Base-by-base conservation (phyloP, 257 asterid genomes). In the Fraxinus quadrangulata region DNA sequence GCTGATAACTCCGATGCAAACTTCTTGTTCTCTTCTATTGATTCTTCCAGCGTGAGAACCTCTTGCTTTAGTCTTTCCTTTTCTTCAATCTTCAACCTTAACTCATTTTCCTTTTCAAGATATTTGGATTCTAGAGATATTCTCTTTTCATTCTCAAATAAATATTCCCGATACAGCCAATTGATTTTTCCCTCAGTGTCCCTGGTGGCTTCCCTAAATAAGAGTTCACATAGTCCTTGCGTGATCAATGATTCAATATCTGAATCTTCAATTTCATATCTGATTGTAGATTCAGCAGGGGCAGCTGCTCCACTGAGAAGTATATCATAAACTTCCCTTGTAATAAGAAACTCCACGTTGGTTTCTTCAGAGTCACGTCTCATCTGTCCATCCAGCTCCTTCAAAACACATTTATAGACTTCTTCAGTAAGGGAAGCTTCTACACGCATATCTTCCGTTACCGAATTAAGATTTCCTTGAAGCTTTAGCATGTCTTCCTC, bases 371-470 rank as follows among this genome's bases (percentile, higher is more conserved):
- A 66, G 76, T 74, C 81, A 12, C 68, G 45, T 75, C 74, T 85
- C 70, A 71, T 54, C 72, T 81, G 83, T 63, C 77, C 83, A 73
- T 80, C 79, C 75, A 87, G 86, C 63, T 82, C 92, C 81, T 81
- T 81, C 69, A 92, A 75, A 84, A 85, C 83, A 77, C 85, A 90
- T 39, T 82, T 90, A 81, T 84, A 85, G 63, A 91, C 83, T 73
- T 84, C 97, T 82, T 90, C 92, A 66, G 13, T 56, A 14, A 92
- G 80, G 51, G 84, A 87, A 86, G 86, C 81, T 85, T 89, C 89
- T 31, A 84, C 75, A 49, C 11, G 45, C 72, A 85, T 87, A 84
- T 88, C 93, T 77, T 88, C 90, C 76, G 68, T 71, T 39, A 78
- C 83, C 70, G 85, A 86, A 63, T 79, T 84, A 77, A 87, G 89